Conservation (phyloP, 345 rosid species). For the Linum usitatissimum region DNA sequence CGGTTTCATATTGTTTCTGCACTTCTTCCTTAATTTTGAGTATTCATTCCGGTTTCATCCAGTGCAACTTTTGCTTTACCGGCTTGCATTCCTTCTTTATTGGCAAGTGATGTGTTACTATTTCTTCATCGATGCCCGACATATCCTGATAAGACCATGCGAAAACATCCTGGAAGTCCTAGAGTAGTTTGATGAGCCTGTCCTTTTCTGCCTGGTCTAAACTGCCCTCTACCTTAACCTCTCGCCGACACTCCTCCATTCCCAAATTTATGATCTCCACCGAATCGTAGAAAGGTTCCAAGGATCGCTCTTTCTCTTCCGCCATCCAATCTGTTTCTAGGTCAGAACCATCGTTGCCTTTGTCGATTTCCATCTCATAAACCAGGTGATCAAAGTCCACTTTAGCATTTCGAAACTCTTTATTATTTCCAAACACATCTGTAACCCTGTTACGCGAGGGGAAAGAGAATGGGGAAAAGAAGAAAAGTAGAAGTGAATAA, state of each 20-base stretch:
- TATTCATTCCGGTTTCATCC: background rate
- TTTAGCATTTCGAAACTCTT: too few species aligned
- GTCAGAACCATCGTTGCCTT: background rate
- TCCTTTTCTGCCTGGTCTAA: background rate
- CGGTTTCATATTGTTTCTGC: background rate
- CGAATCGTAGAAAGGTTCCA: background rate
- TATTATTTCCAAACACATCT: too few species aligned
- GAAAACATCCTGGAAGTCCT: background rate
- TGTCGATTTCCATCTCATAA: background rate
- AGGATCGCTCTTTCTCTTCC: background rate
- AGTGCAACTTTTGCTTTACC: background rate
- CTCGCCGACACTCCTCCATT: background rate
- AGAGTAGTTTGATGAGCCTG: background rate
- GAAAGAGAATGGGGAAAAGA: too few species aligned
- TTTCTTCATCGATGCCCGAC: background rate
- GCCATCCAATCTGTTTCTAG: background rate
- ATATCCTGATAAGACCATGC: background rate
- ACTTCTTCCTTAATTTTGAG: background rate
- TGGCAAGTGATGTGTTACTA: background rate
- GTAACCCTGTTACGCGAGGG: too few species aligned
- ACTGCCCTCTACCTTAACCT: background rate
- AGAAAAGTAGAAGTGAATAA: too few species aligned
- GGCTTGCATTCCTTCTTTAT: background rate
- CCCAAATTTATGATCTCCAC: background rate
- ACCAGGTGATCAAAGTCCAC: background rate